These are phyloP conservation scores for Candida schatavii DNA, from an alignment of 805 yeast genomes.

Conservation along the genomic window DNA sequence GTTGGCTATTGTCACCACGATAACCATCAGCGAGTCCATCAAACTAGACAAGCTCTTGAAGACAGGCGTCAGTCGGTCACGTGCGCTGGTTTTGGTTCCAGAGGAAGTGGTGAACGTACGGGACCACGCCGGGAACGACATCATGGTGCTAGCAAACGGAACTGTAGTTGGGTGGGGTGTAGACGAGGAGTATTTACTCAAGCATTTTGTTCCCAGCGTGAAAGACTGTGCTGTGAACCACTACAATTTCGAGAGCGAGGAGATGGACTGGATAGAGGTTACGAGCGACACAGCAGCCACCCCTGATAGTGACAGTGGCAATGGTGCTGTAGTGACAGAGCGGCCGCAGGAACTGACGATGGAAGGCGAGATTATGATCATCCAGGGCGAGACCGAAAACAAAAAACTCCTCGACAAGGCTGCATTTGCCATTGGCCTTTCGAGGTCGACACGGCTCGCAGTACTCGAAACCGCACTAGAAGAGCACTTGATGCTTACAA, in stretches of 20 bases:
- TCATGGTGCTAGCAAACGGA: conserved; percentile 73
- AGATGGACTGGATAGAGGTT: conserved; percentile 71
- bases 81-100: conserved; percentile 41
- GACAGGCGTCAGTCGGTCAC: conserved; percentile 11
- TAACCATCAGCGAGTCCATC: conserved; percentile 71
- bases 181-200: conserved; percentile 49
- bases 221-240: conserved; percentile 40
- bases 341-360: conserved; percentile 27
- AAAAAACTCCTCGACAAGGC: conserved; percentile 69
- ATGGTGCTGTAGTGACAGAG: not conserved
- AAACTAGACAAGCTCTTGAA: conserved; percentile 48
- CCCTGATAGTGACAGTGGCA: not conserved
- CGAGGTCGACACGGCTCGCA: conserved; percentile 83
- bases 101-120: conserved; percentile 65
- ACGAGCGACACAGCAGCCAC: conserved; percentile 36
- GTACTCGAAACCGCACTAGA: conserved; percentile 74
- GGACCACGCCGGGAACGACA: conserved; percentile 38
- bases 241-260: conserved; percentile 69
- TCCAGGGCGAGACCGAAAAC: conserved; percentile 49
- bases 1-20: conserved; percentile 55
- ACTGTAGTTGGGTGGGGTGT: conserved; percentile 84
- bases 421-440: conserved; percentile 84
- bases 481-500: conserved; percentile 59
- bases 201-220: conserved; percentile 52
- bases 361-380: conserved; percentile 67